Conservation (phyloP, 2,329 filamentous ascomycete genomes). For the Ilyonectria sp. region DNA sequence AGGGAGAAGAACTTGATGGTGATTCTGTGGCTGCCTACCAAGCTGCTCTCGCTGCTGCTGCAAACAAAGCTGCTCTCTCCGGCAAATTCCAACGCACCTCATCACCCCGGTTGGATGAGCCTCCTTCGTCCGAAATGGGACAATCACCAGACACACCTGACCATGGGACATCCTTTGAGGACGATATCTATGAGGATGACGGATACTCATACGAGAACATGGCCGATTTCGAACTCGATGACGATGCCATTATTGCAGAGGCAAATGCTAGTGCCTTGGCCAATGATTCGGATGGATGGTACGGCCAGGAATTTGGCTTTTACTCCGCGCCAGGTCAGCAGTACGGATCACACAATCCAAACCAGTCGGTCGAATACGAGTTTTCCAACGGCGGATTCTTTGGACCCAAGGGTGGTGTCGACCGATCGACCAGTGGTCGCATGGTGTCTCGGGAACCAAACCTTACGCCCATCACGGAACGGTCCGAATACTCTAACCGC, state of each 20-base stretch:
- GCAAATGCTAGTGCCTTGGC: slow-evolving; percentile 95
- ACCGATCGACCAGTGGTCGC: slow-evolving; percentile 81
- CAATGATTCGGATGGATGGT: slow-evolving; percentile 93
- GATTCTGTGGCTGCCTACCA: slow-evolving; percentile 77
- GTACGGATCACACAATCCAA: slow-evolving; percentile 60
- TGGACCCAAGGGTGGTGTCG: slow-evolving; percentile 77
- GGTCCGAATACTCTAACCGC: slow-evolving; percentile 94
- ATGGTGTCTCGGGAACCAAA: slow-evolving; percentile 88
- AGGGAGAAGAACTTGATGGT: slow-evolving; percentile 25
- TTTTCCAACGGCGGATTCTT: slow-evolving; percentile 92
- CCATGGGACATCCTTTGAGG: slow-evolving; percentile 31
- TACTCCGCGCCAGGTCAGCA: slow-evolving; percentile 76
- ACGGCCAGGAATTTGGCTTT: slow-evolving; percentile 97
- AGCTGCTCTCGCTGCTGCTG: slow-evolving; percentile 85
- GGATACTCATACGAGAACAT: slow-evolving; percentile 72
- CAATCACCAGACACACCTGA: slow-evolving; percentile 33
- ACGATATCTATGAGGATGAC: slow-evolving; percentile 71
- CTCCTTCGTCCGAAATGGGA: slow-evolving; percentile 29
- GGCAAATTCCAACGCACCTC: slow-evolving; percentile 80
- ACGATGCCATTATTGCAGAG: slow-evolving; percentile 93
- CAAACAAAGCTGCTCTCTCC: slow-evolving; percentile 80
- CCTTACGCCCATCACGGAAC: slow-evolving; percentile 94
- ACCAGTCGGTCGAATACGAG: slow-evolving; percentile 61
- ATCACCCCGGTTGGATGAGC: slow-evolving; percentile 56
- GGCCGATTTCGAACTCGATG: slow-evolving; percentile 79